Conservation (phyloP, 2,329 filamentous ascomycete species). For the Penicillium griseofulvum region DNA sequence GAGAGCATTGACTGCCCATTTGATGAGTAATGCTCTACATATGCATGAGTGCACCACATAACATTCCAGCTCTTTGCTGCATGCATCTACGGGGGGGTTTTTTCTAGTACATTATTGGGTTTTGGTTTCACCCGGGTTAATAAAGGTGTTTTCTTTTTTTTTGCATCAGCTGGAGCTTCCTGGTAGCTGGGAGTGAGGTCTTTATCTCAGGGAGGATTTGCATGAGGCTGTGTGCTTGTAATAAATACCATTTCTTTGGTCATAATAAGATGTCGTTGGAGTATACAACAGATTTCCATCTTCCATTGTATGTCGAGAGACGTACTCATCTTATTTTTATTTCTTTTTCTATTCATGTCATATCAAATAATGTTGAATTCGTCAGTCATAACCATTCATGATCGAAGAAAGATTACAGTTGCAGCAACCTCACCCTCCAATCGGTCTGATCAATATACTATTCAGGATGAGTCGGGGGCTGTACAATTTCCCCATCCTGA, state of each 20-base stretch:
- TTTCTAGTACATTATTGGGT: slow-evolving; percentile 26
- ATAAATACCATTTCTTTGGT: slow-evolving; percentile 1
- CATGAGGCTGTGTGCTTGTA: background rate
- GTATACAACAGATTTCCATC: background rate
- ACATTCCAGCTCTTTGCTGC: slow-evolving; percentile 7
- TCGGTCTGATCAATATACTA: slow-evolving; percentile 9
- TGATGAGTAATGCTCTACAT: slow-evolving; percentile 59
- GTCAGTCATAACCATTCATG: slow-evolving; percentile 5
- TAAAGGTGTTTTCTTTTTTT: background rate
- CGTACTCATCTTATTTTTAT: background rate
- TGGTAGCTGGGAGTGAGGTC: background rate
- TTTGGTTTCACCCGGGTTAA: background rate
- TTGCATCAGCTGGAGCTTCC: background rate
- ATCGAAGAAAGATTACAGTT: background rate
- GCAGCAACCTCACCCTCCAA: background rate
- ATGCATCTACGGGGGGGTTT: slow-evolving; percentile 7
- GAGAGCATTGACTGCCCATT: slow-evolving; percentile 94
- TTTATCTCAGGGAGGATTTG: background rate
- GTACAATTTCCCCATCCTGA: slow-evolving; percentile 42
- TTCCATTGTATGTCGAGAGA: background rate
- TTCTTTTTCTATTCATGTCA: background rate
- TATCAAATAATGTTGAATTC: slow-evolving; percentile 1
- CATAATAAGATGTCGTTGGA: background rate
- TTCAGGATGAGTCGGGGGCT: slow-evolving; percentile 41
- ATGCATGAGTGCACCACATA: slow-evolving; percentile 6